A percentile compares a stretch with the other conserved stretches of the same genome.
These are phyloP conservation scores for Cercospora beticola DNA, from an alignment of 2,329 filamentous ascomycete species.

Conservation along the genomic window DNA sequence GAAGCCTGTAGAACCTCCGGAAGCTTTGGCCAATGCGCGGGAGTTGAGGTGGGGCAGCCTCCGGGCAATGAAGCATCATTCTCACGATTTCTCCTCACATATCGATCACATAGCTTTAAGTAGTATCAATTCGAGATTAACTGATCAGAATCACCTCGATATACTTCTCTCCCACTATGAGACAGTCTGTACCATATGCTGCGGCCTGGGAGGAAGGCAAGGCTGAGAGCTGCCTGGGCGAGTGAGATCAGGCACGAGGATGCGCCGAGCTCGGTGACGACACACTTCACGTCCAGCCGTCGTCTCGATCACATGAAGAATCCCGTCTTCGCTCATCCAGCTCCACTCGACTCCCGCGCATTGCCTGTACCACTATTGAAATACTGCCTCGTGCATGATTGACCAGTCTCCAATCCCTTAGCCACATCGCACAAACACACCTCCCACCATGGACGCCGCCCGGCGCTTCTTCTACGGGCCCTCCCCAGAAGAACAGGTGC, in stretches of 20 bases:
- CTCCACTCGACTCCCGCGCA: background rate
- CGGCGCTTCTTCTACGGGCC: constrained; percentile 86
- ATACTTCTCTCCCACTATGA: background rate
- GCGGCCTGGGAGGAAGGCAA: background rate
- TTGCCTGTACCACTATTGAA: background rate
- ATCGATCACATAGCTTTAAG: background rate
- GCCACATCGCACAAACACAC: background rate
- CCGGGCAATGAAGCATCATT: background rate
- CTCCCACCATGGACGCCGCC: constrained; percentile 74
- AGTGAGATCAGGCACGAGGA: background rate
- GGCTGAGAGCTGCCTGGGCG: background rate
- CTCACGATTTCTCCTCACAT: background rate
- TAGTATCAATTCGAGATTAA: too few relatives aligned
- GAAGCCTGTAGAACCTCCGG: background rate
- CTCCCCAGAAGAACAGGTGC: constrained; percentile 68
- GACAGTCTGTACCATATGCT: background rate
- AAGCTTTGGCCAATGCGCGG: background rate
- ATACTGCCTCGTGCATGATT: background rate
- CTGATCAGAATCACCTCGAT: too few relatives aligned
- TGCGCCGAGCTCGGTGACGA: background rate
- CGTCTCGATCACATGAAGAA: constrained; percentile 1
- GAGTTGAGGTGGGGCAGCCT: background rate
- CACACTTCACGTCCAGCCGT: background rate
- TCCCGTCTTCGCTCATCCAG: background rate
- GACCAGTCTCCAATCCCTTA: background rate